A percentile compares a stretch with the other conserved stretches of the same genome.
Evolutionary conservation across 1,284 basidiomycete species (phyloP).

Genomic region (Melampsora occidentalis): DNA sequence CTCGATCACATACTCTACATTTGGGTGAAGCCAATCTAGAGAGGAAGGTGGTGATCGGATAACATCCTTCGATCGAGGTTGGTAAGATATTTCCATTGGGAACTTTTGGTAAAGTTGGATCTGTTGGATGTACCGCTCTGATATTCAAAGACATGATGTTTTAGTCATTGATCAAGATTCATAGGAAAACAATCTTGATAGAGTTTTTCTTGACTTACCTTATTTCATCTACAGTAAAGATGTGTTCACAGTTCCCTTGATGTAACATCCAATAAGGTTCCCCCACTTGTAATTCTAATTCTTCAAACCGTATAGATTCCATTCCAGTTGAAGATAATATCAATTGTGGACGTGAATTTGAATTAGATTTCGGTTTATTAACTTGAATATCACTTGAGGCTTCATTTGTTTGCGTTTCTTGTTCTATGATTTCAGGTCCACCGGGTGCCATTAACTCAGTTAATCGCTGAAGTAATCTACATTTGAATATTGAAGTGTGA

Average conservation of each 20-base stretch:
- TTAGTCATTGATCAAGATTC: slow-evolving; percentile 2
- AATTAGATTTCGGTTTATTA: background rate
- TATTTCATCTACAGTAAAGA: slow-evolving; percentile 68
- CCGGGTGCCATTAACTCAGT: background rate
- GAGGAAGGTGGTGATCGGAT: slow-evolving; percentile 47
- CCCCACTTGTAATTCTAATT: slow-evolving; percentile 59
- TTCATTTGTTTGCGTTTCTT: slow-evolving; percentile 7
- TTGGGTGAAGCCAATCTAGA: slow-evolving; percentile 49
- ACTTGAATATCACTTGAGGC: slow-evolving; percentile 4
- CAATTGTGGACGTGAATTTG: background rate
- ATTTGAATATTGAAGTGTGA: background rate
- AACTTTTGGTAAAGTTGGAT: background rate
- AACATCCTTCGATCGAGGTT: slow-evolving; percentile 17
- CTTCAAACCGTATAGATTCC: slow-evolving; percentile 27
- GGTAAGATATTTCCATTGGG: background rate
- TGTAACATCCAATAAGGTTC: slow-evolving; percentile 77
- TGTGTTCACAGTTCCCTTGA: slow-evolving; percentile 74
- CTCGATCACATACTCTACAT: slow-evolving; percentile 67
- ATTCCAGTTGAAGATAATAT: slow-evolving; percentile 7
- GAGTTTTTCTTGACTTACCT: slow-evolving; percentile 57
- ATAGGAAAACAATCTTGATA: background rate
- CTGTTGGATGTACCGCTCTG: slow-evolving; percentile 32
- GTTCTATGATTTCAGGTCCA: background rate
- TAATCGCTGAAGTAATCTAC: slow-evolving; percentile 17
- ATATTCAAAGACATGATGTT: too few species aligned